Conservation (phyloP, 192 early-diverging fungal species). For the Backusella luteola region DNA sequence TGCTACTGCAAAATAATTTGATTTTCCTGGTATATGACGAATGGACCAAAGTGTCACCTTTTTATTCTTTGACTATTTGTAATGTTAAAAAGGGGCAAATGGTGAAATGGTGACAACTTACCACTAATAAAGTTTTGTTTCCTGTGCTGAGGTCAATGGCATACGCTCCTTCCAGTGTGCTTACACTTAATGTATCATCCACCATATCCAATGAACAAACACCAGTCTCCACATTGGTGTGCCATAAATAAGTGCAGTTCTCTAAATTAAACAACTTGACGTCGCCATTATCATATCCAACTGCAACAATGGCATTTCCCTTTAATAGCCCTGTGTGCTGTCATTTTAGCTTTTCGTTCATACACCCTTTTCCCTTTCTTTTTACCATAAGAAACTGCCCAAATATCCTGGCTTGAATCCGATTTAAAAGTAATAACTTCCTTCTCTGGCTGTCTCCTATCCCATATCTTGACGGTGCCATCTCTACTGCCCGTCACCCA, state of each 20-base stretch:
- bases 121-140: constrained; percentile 32
- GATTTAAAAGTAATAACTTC: constrained; percentile 61
- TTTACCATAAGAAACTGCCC: constrained; percentile 75
- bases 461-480: constrained; percentile 75
- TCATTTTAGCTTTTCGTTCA: not conserved
- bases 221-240: constrained; percentile 70
- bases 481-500: constrained; percentile 69
- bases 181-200: constrained; percentile 53
- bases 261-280: constrained; percentile 69
- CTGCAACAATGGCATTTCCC: constrained; percentile 36
- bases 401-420: constrained; percentile 54
- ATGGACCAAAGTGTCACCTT: constrained; percentile 63
- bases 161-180: constrained; percentile 52
- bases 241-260: constrained; percentile 56
- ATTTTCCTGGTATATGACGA: constrained; percentile 60
- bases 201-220: constrained; percentile 54
- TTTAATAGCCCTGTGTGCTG: not conserved
- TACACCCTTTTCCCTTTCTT: not conserved
- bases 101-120: not conserved
- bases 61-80: not conserved
- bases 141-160: constrained; percentile 57
- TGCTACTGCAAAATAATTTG: constrained; percentile 62
- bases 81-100: not conserved
- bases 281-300: constrained; percentile 77
- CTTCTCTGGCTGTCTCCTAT: constrained; percentile 59